phyloP scores from a whole-genome alignment of 257 asterid species.

The Solanum bukasovii region DNA sequence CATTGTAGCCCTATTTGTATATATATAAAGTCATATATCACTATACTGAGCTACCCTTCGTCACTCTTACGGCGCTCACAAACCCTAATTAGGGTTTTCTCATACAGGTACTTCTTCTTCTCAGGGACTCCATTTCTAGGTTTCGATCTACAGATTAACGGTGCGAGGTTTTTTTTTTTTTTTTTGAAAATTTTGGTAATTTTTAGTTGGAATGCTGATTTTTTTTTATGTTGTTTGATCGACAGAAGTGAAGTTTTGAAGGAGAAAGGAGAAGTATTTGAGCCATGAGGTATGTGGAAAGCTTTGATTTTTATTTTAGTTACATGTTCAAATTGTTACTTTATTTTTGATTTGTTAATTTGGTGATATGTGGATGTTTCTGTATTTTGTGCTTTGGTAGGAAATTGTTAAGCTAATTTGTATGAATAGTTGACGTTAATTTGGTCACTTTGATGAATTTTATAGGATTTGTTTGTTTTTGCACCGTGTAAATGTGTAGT shows the following conservation, averaged over 20 bases:
- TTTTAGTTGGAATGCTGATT: neutral
- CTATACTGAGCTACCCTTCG: no score
- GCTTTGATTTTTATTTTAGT: neutral
- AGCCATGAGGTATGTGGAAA: conserved; percentile 2
- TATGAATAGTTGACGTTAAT: neutral
- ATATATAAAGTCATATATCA: neutral
- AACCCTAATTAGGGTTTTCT: neutral
- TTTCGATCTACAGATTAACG: neutral
- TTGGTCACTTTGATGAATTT: neutral
- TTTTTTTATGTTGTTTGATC: neutral
- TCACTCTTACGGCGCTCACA: neutral
- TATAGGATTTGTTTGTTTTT: neutral
- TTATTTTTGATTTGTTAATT: neutral
- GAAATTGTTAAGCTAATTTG: neutral
- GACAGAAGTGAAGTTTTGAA: neutral
- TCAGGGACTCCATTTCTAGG: neutral
- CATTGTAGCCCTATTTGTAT: neutral
- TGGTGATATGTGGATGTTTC: neutral
- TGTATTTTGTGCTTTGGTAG: neutral
- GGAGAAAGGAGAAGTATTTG: neutral
- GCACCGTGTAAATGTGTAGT: neutral
- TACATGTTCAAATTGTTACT: neutral
- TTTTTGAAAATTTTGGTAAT: neutral
- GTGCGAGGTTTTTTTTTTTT: neutral
- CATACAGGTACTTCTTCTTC: neutral